A percentile compares a stretch with the other conserved stretches of the same genome.
Conservation (phyloP, 2,329 filamentous ascomycete species). For the Drechslerella coelobrocha region DNA sequence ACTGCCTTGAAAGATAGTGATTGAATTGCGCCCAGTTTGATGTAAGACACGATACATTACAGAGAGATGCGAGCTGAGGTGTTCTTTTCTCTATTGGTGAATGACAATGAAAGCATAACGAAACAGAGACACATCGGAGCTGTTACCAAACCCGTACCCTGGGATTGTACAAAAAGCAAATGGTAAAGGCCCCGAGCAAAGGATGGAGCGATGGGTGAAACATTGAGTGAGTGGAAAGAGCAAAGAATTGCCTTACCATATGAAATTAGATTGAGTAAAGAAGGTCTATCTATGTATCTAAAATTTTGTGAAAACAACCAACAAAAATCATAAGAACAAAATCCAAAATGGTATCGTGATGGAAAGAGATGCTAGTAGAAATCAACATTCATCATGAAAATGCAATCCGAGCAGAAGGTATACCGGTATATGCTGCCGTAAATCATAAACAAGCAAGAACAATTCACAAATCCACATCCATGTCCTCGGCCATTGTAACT, state of each 20-base stretch:
- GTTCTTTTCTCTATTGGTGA: neutral
- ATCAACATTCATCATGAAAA: too few species aligned
- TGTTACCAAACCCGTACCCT: neutral
- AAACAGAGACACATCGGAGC: neutral
- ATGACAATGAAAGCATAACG: neutral
- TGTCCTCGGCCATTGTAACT: constrained; percentile 31
- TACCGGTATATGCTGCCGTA: neutral
- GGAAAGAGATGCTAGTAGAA: too few species aligned
- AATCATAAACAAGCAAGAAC: constrained; percentile 1
- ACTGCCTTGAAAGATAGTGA: neutral
- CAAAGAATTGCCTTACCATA: too few species aligned
- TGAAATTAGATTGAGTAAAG: too few species aligned
- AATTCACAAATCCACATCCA: constrained; percentile 44
- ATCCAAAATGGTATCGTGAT: too few species aligned
- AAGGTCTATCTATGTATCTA: neutral
- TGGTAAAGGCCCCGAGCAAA: neutral
- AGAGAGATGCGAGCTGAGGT: neutral
- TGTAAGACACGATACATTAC: too few species aligned
- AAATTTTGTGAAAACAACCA: constrained; percentile 1
- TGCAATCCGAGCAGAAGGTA: neutral
- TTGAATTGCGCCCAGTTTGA: neutral
- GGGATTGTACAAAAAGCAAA: neutral
- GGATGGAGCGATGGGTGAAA: neutral
- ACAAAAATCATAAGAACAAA: too few species aligned
- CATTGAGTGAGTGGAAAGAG: neutral